A percentile compares a stretch with the other conserved stretches of the same genome.
These are phyloP conservation scores for Sphaerulina musiva DNA, from an alignment of 2,329 filamentous ascomycete genomes.

Conservation along the genomic window DNA sequence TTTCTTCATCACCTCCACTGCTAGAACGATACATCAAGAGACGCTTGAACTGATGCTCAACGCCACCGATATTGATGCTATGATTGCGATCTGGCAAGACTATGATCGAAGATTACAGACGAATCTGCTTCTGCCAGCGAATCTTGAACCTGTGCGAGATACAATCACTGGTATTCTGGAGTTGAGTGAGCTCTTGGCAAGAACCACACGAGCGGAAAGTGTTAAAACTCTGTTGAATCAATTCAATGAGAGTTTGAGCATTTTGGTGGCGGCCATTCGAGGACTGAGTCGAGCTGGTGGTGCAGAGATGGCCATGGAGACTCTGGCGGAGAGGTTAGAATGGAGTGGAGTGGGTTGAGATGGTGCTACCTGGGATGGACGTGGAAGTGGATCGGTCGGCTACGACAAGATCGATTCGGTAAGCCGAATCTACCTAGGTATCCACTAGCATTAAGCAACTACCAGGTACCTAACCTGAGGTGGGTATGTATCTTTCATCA, in stretches of 20 bases:
- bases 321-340: constrained; percentile 72
- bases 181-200: constrained; percentile 50
- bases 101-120: constrained; percentile 59
- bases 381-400: too few relatives aligned
- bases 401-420: too few relatives aligned
- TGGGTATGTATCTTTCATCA: too few relatives aligned
- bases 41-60: constrained; percentile 54
- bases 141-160: constrained; percentile 63
- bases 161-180: constrained; percentile 71
- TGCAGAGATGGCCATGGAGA: constrained; percentile 68
- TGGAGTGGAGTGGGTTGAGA: constrained; percentile 8
- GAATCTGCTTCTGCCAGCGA: constrained; percentile 62
- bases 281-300: constrained; percentile 69
- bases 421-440: too few relatives aligned
- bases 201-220: constrained; percentile 20
- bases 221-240: constrained; percentile 58
- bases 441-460: too few relatives aligned
- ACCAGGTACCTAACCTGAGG: too few relatives aligned
- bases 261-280: constrained; percentile 65
- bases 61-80: constrained; percentile 70
- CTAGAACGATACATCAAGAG: constrained; percentile 52
- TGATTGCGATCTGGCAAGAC: constrained; percentile 62
- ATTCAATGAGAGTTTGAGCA: constrained; percentile 60
- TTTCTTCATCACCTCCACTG: constrained; percentile 67
- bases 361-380: neutral